Percentiles rank a stretch among this genome's conserved stretches.
These are phyloP conservation scores for Gillenia trifoliata DNA, from an alignment of 306 rosid genomes.

Conservation along the genomic window DNA sequence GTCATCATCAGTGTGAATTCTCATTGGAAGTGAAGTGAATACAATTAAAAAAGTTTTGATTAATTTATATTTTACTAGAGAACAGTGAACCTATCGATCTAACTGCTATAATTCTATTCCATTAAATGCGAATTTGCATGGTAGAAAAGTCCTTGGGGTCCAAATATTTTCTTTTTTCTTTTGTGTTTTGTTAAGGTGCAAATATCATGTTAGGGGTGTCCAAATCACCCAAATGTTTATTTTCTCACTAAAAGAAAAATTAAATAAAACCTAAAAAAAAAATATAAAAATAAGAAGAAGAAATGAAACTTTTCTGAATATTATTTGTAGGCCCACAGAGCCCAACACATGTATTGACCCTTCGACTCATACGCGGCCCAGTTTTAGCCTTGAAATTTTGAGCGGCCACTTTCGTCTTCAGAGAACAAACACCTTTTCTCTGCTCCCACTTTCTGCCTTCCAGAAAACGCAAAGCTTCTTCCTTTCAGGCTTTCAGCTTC, in stretches of 20 bases:
- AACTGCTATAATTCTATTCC: too few relatives aligned
- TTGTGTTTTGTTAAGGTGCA: too few relatives aligned
- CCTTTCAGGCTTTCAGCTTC: neutral
- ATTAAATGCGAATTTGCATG: too few relatives aligned
- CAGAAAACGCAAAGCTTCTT: neutral
- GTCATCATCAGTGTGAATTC: too few relatives aligned
- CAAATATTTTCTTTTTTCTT: too few relatives aligned
- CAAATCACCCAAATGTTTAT: neutral
- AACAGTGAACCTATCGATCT: too few relatives aligned
- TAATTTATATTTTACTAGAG: too few relatives aligned
- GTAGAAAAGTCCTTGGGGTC: too few relatives aligned
- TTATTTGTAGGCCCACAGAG: neutral
- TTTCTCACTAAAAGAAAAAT: neutral
- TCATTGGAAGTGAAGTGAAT: too few relatives aligned
- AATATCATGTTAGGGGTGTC: too few relatives aligned
- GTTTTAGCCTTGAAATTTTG: neutral
- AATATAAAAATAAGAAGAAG: too few relatives aligned
- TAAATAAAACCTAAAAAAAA: neutral
- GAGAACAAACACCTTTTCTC: neutral
- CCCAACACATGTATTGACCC: neutral
- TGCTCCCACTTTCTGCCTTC: neutral
- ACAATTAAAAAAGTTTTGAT: too few relatives aligned
- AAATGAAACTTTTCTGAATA: neutral
- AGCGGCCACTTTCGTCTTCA: neutral
- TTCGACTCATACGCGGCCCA: constrained; percentile 4